A percentile compares a stretch with the other conserved stretches of the same genome.
Evolutionary conservation across 768 basidiomycete species (phyloP).

Genomic region (Lactifluus hygrophoroides): DNA sequence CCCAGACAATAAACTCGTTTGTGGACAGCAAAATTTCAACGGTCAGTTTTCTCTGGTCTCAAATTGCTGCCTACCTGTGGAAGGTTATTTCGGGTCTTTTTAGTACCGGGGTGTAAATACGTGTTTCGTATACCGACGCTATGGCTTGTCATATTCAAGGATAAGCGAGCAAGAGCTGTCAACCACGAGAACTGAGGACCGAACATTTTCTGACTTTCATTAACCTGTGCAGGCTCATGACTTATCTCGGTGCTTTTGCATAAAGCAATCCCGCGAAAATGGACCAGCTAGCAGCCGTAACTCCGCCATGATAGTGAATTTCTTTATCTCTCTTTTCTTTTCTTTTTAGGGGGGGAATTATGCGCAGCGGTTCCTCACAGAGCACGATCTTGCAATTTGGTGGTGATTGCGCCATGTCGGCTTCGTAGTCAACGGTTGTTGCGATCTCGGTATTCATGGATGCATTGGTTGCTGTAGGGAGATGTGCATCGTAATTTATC

Average conservation of each 20-base stretch:
- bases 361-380: slow-evolving; percentile 40
- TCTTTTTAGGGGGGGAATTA: slow-evolving; percentile 37
- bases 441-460: slow-evolving; percentile 54
- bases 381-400: neutral
- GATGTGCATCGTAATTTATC: slow-evolving; percentile 66
- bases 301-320: no score
- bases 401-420: neutral
- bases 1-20: slow-evolving; percentile 36
- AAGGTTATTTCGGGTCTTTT: slow-evolving; percentile 26
- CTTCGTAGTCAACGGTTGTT: slow-evolving; percentile 43
- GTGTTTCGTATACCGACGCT: neutral
- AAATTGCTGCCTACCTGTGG: slow-evolving; percentile 25
- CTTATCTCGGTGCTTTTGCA: slow-evolving; percentile 26
- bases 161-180: slow-evolving; percentile 32
- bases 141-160: slow-evolving; percentile 34
- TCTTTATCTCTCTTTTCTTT: no score
- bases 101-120: slow-evolving; percentile 9
- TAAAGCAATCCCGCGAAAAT: slow-evolving; percentile 36
- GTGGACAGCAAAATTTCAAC: slow-evolving; percentile 41
- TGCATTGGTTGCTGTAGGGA: slow-evolving; percentile 42
- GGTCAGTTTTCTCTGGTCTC: slow-evolving; percentile 30
- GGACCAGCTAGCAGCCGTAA: no score
- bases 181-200: no score
- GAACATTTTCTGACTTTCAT: no score
- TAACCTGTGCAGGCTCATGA: no score